These are phyloP conservation scores for Dactylorhiza incarnata DNA, from an alignment of 106 monocot genomes.

Conservation along the genomic window DNA sequence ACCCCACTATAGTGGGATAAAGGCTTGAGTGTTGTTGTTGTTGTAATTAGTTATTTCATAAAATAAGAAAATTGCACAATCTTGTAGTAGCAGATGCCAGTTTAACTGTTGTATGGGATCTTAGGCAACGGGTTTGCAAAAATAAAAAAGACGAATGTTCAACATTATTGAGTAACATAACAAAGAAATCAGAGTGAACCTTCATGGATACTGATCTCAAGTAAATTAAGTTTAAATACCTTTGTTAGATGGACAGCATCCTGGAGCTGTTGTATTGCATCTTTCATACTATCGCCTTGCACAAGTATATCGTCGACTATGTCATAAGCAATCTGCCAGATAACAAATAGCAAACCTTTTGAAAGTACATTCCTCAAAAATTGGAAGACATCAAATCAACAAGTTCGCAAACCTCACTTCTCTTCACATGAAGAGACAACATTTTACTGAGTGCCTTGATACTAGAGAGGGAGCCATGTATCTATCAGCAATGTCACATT, in stretches of 20 bases:
- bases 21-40: no score
- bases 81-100: not conserved
- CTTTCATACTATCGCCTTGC: conserved; percentile 81
- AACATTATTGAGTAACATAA: not conserved
- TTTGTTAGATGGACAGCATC: conserved; percentile 85
- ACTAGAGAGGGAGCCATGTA: conserved; percentile 64
- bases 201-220: not conserved
- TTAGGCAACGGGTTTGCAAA: no score
- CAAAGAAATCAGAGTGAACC: not conserved
- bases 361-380: not conserved
- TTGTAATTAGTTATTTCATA: no score
- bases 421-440: conserved; percentile 72
- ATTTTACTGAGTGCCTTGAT: conserved; percentile 72
- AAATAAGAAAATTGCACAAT: no score
- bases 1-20: no score
- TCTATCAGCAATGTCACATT: conserved; percentile 29
- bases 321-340: conserved; percentile 62
- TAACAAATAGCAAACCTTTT: not conserved
- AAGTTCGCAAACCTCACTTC: conserved; percentile 54
- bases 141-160: no score
- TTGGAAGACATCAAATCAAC: not conserved
- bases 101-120: not conserved
- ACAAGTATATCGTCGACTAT: conserved; percentile 72
- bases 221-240: conserved; percentile 22
- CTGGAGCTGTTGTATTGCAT: conserved; percentile 76